phyloP scores from a whole-genome alignment of 441 rosid genomes.

The Kokia cookei region DNA sequence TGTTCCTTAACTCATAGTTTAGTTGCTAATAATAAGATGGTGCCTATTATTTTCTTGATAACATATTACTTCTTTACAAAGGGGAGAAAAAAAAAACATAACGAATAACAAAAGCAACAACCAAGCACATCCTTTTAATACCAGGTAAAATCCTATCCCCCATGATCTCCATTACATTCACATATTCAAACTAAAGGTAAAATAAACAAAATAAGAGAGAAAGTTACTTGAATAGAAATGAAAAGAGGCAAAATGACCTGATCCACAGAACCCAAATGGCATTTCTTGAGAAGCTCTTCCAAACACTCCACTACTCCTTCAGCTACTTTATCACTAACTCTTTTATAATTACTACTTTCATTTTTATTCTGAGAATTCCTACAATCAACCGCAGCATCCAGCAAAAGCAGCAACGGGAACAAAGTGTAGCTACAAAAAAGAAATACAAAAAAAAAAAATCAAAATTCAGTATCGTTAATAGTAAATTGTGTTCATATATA shows the following conservation, averaged over 20 bases:
- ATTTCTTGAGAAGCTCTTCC: slow-evolving; percentile 78
- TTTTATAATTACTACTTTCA: not conserved
- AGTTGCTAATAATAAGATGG: not conserved
- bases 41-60: not conserved
- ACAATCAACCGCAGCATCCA: slow-evolving; percentile 69
- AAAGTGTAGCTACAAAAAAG: slow-evolving; percentile 58
- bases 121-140: not conserved
- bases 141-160: not conserved
- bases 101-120: not conserved
- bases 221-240: not conserved
- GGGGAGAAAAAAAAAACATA: not conserved
- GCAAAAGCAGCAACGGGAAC: slow-evolving; percentile 81
- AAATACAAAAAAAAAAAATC: not conserved
- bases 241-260: slow-evolving; percentile 42
- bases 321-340: slow-evolving; percentile 72
- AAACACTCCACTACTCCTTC: slow-evolving; percentile 76
- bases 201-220: not conserved
- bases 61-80: not conserved
- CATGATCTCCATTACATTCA: not conserved
- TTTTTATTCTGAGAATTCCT: slow-evolving; percentile 31
- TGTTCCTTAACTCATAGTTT: not conserved
- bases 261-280: slow-evolving; percentile 56
- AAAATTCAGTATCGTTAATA: not conserved
- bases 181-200: not conserved
- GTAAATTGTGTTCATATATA: not conserved